Conservation (phyloP, 1,284 basidiomycete species). For the Cyathus olla region DNA sequence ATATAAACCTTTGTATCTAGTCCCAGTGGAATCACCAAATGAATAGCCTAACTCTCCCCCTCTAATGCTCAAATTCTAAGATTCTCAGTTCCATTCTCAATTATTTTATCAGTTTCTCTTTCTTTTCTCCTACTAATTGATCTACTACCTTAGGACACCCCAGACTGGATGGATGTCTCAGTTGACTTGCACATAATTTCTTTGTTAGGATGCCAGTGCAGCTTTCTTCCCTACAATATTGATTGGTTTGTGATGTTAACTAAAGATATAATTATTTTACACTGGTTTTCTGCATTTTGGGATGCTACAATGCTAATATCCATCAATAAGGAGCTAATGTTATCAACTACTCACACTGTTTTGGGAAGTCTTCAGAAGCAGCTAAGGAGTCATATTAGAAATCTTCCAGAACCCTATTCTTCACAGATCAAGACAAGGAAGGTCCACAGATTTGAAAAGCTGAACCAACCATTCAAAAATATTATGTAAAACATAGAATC, state of each 20-base stretch:
- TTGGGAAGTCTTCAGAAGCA: constrained; percentile 18
- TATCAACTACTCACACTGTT: constrained; percentile 18
- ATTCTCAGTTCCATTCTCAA: no score
- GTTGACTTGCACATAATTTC: no score
- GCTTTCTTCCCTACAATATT: no score
- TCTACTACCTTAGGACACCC: no score
- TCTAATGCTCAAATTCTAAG: no score
- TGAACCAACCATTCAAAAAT: constrained; percentile 20
- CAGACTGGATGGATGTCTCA: no score
- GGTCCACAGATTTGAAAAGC: constrained; percentile 16
- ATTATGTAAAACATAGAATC: constrained; percentile 13
- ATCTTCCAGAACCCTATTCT: constrained; percentile 2
- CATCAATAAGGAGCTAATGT: constrained; percentile 19
- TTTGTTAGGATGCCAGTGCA: no score
- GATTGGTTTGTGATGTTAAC: constrained; percentile 17
- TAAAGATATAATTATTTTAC: constrained; percentile 15
- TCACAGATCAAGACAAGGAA: constrained; percentile 11
- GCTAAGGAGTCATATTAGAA: neutral
- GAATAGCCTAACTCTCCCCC: no score
- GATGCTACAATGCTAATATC: constrained; percentile 30
- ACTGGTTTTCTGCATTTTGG: constrained; percentile 23
- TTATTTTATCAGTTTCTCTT: no score
- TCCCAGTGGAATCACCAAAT: no score
- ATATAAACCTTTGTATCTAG: no score
- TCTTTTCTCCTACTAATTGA: no score